Evolutionary conservation across 306 rosid species (phyloP).

Genomic region (Vigna nakashimae): DNA sequence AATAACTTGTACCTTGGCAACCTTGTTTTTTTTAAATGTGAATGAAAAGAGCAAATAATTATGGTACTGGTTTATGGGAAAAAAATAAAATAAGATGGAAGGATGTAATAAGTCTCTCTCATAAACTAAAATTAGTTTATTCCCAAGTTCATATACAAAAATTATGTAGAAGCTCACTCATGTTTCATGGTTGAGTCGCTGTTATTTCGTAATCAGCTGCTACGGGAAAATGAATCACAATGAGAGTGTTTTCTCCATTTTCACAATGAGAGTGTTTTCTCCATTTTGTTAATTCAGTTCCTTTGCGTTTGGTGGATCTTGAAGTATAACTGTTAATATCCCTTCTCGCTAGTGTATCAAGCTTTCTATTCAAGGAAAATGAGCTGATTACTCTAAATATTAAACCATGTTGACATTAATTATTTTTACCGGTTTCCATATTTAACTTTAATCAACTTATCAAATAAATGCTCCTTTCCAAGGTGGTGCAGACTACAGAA

Average conservation of each 20-base stretch:
- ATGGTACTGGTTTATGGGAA: background rate
- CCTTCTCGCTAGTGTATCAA: background rate
- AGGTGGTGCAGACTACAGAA: no score
- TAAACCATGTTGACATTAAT: background rate
- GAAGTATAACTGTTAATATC: background rate
- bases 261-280: background rate
- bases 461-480: background rate
- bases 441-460: background rate
- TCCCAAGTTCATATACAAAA: background rate
- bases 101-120: background rate
- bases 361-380: background rate
- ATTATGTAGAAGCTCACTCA: no score
- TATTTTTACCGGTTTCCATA: background rate
- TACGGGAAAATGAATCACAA: background rate
- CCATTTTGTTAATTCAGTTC: background rate
- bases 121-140: background rate
- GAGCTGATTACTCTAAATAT: background rate
- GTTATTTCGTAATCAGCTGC: no score
- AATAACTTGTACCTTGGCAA: background rate
- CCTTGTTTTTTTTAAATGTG: background rate
- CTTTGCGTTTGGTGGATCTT: background rate
- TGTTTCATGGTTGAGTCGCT: no score
- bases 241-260: background rate
- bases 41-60: background rate
- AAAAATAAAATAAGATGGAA: background rate